Conservation (phyloP, 2,329 filamentous ascomycete species). For the Colletotrichum sp. region DNA sequence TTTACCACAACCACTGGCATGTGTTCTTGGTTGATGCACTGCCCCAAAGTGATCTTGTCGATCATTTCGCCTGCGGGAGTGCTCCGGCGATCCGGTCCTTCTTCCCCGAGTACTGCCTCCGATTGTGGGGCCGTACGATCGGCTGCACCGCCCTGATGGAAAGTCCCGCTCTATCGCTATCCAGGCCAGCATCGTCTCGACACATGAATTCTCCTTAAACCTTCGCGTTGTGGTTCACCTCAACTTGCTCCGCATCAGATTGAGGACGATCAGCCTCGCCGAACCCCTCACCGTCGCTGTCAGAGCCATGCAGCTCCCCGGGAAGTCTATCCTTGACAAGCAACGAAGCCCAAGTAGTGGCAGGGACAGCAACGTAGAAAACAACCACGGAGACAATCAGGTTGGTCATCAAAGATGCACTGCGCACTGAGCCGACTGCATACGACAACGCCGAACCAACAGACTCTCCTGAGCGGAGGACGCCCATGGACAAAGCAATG, state of each 20-base stretch:
- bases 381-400: slow-evolving; percentile 51
- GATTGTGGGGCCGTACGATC: not conserved
- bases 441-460: slow-evolving; percentile 51
- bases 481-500: slow-evolving; percentile 49
- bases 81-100: not conserved
- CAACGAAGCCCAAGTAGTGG: not conserved
- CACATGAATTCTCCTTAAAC: not conserved
- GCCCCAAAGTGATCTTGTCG: not conserved
- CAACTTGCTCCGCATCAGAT: not conserved
- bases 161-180: not conserved
- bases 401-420: slow-evolving; percentile 48
- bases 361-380: slow-evolving; percentile 38
- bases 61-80: not conserved
- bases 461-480: slow-evolving; percentile 53
- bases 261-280: not conserved
- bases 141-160: not conserved
- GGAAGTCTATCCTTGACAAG: not conserved
- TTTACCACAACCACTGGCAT: not conserved
- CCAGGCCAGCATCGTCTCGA: not conserved
- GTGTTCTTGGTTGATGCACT: not conserved
- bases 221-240: not conserved
- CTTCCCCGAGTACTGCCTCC: not conserved
- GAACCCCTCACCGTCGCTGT: not conserved
- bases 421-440: slow-evolving; percentile 50
- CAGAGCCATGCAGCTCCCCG: not conserved